Evolutionary conservation across 2,329 filamentous ascomycete genomes (phyloP), one percentile per base, ranked within the genome.

Genomic region (Nakataea oryzae): DNA sequence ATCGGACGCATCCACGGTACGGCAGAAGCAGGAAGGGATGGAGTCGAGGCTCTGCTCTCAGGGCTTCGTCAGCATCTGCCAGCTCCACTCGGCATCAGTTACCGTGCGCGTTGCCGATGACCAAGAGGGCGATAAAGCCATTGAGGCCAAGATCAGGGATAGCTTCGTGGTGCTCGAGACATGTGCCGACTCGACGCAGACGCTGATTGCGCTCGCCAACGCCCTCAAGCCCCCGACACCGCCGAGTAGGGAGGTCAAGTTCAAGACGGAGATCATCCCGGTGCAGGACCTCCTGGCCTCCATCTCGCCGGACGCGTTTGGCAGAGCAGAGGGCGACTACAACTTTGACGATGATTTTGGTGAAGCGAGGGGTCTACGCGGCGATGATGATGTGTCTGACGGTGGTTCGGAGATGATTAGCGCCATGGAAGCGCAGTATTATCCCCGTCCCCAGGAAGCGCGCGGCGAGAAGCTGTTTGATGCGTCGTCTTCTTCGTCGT

Each of bases 101-200:
- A 76, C 78, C 2, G 79, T 95, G 2, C 83, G 85, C 58, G 78
- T 93, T 14, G 75, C 78, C 27, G 78, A 80, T 12, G 78, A 81
- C 54, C 77, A 78, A 1, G 81, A 86, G 47, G 83, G 81, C 0
- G 80, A 86, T 32, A 88, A 87, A 65, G 83, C 85, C 54, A 74
- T 97, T 17, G 88, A 95, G 67, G 81, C 97, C 1, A 90, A 96
- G 65, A 77, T 97, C 58, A 86, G 86, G 64, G 93, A 96, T 69
- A 89, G 96, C 66, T 80, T 99, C 1, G 80, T 99, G 61, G 87
- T 99, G 41, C 77, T 99, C 8, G 95, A 99, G 74, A 96, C 93
- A 1, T 99, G 96, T 69, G 95, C 95, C 32, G 95, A 99, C 74
- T 99, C 95, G 1, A 97, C 92, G 0, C 92, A 97, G 72, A 99